Conservation (phyloP, 1,139 yeast species). For the Eremothecium sinecaudum region DNA sequence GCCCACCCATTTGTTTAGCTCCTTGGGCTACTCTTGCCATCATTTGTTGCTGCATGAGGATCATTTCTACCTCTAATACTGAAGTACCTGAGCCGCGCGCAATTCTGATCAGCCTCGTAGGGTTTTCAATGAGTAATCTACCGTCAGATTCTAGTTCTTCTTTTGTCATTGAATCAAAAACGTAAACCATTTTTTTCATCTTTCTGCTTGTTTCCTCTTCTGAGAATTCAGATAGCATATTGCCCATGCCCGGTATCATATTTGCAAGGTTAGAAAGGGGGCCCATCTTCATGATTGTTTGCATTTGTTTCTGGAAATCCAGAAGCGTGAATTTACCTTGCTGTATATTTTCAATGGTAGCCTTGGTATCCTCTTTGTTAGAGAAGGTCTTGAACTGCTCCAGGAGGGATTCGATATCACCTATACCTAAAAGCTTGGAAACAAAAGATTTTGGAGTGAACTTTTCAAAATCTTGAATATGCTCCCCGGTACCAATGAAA, state of each 20-base stretch:
- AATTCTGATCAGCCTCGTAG: slow-evolving; percentile 77
- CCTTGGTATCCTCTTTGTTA: slow-evolving; percentile 75
- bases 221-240: slow-evolving; percentile 77
- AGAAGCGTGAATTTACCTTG: slow-evolving; percentile 90
- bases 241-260: slow-evolving; percentile 92
- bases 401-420: slow-evolving; percentile 87
- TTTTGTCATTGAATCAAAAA: slow-evolving; percentile 94
- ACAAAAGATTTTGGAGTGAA: slow-evolving; percentile 86
- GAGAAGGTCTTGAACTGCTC: slow-evolving; percentile 81
- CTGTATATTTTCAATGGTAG: slow-evolving; percentile 84
- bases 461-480: slow-evolving; percentile 83
- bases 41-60: slow-evolving; percentile 83
- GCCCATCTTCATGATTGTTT: slow-evolving; percentile 92
- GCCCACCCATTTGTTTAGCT: slow-evolving; percentile 34
- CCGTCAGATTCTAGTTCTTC: slow-evolving; percentile 91
- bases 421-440: slow-evolving; percentile 85
- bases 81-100: slow-evolving; percentile 96
- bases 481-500: slow-evolving; percentile 98
- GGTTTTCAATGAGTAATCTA: slow-evolving; percentile 65
- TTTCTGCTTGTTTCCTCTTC: slow-evolving; percentile 82
- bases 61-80: slow-evolving; percentile 89
- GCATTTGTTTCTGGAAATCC: slow-evolving; percentile 92
- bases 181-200: slow-evolving; percentile 80
- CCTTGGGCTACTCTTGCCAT: slow-evolving; percentile 89
- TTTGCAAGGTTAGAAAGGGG: slow-evolving; percentile 87